Base-by-base conservation (phyloP, 2,329 filamentous ascomycete genomes). In the Cyanodermella asteris region DNA sequence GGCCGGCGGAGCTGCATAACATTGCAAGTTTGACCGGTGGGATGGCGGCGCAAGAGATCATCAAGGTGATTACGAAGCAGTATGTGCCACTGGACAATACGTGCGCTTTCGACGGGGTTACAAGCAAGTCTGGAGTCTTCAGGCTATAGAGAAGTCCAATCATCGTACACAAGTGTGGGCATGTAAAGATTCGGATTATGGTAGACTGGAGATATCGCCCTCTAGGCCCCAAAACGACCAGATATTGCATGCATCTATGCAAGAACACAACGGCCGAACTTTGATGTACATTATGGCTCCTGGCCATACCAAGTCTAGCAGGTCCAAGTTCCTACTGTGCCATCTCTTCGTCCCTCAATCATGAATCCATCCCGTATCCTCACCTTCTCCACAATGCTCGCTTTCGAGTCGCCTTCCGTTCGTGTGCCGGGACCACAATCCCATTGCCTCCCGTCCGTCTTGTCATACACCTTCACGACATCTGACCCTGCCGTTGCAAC, bases 391-490 rank as follows among this genome's bases (percentile, higher is more conserved):
- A 97, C 72, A 28, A 72, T 59, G 9, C 70, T 62, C 5, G 71
- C 62, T 37, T 65, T 69, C 8, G 62, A 66, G 28, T 68, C 62
- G 26, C 74, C 69, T 12, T 69, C 65, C 30, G 71, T 71, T 3
- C 59, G 61, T 23, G 75, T 67, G 18, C 82, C 84, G 3, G 80
- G 72, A 26, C 87, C 87, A 49, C 82, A 93, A 47, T 91, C 80
- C 87, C 87, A 97, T 49, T 94, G 87, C 32, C 78, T 61, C 20
- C 81, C 81, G 44, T 97, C 87, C 3, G 80, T 72, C 60, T 94
- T 94, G 54, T 97, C 87, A 53, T 94, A 97, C 31, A 97, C 75
- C 53, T 97, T 97, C 38, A 87, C 82, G 13, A 94, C 80, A 40
- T 81, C 72, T 48, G 94, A 87, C 20, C 82, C 77, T 0, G 81